Evolutionary conservation across 768 basidiomycete species (phyloP).

Genomic region (Russula brevipes): DNA sequence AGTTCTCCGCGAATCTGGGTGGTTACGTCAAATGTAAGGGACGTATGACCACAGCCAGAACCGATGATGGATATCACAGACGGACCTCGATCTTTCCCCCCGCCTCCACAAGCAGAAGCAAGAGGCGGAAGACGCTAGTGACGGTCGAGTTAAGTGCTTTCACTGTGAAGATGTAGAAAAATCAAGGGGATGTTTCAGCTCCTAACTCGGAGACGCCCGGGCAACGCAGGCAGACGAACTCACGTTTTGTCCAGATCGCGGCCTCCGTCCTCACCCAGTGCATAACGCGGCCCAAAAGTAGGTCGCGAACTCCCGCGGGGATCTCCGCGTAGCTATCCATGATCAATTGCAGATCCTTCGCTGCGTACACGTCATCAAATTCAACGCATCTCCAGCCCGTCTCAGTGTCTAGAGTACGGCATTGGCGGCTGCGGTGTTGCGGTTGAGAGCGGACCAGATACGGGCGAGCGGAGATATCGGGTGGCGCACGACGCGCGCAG

Average conservation of each 20-base stretch:
- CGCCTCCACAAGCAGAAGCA: conserved; percentile 7
- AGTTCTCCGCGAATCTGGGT: conserved; percentile 9
- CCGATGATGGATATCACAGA: not conserved
- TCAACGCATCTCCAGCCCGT: conserved; percentile 2
- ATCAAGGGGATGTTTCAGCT: not conserved
- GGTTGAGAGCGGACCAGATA: conserved; percentile 18
- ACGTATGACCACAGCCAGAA: too few relatives aligned
- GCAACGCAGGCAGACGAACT: not conserved
- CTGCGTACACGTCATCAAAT: conserved; percentile 14
- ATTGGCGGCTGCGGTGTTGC: conserved; percentile 18
- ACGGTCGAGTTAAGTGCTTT: conserved; percentile 16
- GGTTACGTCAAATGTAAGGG: not conserved
- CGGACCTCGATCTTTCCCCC: conserved; percentile 16
- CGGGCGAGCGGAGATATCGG: conserved; percentile 24
- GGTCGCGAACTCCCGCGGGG: conserved; percentile 17
- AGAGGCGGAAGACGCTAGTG: conserved; percentile 10
- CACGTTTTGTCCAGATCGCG: conserved; percentile 22
- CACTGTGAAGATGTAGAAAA: conserved; percentile 5
- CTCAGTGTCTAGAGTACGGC: conserved; percentile 15
- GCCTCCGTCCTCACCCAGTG: conserved; percentile 12
- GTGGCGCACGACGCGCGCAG: conserved; percentile 21
- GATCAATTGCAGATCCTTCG: conserved; percentile 10
- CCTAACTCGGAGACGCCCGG: not conserved
- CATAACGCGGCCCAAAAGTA: conserved; percentile 18
- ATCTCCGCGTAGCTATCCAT: conserved; percentile 17